Percentiles rank a stretch among this genome's conserved stretches.
phyloP scores from a whole-genome alignment of 2,329 filamentous ascomycete genomes.

The Colletotrichum incanum region DNA sequence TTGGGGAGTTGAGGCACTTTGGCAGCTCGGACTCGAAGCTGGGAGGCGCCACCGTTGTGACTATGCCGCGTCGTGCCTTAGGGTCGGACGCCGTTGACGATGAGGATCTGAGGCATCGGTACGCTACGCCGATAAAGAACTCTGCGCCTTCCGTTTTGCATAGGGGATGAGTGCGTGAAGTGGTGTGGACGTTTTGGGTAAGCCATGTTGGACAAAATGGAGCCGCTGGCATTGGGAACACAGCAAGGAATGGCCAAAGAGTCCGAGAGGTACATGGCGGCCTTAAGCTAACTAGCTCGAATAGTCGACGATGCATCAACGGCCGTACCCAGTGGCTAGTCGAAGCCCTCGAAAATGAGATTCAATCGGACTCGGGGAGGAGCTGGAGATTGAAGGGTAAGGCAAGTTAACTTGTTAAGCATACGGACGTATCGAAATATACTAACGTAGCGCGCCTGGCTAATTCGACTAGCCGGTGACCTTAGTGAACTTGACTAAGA shows the following conservation, averaged over 20 bases:
- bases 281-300: neutral
- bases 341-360: neutral
- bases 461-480: slow-evolving; percentile 4
- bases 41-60: slow-evolving; percentile 36
- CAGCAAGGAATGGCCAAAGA: neutral
- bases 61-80: slow-evolving; percentile 19
- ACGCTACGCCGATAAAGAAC: slow-evolving; percentile 39
- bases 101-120: slow-evolving; percentile 26
- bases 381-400: slow-evolving; percentile 1
- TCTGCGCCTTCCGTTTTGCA: neutral
- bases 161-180: neutral
- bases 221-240: neutral
- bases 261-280: neutral
- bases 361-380: neutral
- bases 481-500: neutral
- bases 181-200: slow-evolving; percentile 7
- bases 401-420: slow-evolving; percentile 15
- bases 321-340: slow-evolving; percentile 13
- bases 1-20: slow-evolving; percentile 8
- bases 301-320: neutral
- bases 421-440: slow-evolving; percentile 36
- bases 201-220: neutral
- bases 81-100: slow-evolving; percentile 30
- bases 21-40: slow-evolving; percentile 15
- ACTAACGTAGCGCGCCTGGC: slow-evolving; percentile 27